A percentile compares a stretch with the other conserved stretches of the same genome.
phyloP scores from a whole-genome alignment of 768 basidiomycete species.

The Pilatotrama ljubarskyi region DNA sequence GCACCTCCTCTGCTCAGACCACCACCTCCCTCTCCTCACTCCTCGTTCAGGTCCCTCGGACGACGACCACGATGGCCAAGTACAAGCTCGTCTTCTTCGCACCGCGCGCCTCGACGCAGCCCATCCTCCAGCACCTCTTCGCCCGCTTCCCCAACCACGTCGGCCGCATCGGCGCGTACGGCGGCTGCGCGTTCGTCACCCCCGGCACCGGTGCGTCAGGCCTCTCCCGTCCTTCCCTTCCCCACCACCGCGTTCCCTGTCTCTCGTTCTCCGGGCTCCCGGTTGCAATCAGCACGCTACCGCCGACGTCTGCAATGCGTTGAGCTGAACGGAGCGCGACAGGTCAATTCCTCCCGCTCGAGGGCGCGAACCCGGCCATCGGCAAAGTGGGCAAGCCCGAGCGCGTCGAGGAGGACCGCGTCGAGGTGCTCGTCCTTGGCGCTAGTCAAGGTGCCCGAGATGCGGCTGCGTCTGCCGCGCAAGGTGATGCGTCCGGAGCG shows the following conservation, averaged over 20 bases:
- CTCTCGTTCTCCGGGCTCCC: not conserved
- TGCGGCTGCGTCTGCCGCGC: no score
- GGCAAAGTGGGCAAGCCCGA: conserved; percentile 46
- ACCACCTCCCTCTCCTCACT: not conserved
- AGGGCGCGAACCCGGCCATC: conserved; percentile 45
- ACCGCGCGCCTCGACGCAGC: conserved; percentile 42
- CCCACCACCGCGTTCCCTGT: not conserved
- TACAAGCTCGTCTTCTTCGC: conserved; percentile 59
- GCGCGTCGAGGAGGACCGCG: conserved; percentile 52
- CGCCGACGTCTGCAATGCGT: no score
- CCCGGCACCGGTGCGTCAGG: conserved; percentile 48
- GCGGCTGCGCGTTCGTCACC: conserved; percentile 54
- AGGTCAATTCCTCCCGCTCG: conserved; percentile 50
- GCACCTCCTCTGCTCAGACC: not conserved
- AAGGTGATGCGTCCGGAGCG: no score
- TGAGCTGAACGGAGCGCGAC: no score
- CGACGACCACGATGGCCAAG: conserved; percentile 20
- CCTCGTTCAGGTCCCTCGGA: not conserved
- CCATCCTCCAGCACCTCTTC: conserved; percentile 48
- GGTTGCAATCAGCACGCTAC: no score
- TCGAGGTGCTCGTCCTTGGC: conserved; percentile 51
- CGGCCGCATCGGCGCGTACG: conserved; percentile 55
- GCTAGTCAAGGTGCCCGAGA: conserved; percentile 19
- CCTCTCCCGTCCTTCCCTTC: not conserved
- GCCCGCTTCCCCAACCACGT: conserved; percentile 42